Base-by-base conservation (phyloP, 2,329 filamentous ascomycete species). In the Orbilia ellipsospora region DNA sequence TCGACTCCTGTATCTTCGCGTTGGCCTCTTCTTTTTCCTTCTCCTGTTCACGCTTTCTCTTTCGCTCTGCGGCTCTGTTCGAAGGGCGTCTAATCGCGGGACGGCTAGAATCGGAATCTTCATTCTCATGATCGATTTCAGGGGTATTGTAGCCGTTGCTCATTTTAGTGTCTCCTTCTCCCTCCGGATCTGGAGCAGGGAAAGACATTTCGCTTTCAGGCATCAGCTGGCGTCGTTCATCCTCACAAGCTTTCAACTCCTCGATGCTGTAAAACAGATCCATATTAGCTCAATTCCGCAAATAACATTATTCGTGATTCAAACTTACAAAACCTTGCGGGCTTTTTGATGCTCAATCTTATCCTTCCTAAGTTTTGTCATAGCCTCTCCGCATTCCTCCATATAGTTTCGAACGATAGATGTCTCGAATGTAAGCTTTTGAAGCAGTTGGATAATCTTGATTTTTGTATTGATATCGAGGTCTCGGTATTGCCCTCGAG, bases 321-420 rank as follows among this genome's bases (percentile, higher is more conserved):
- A 36, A 59, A 85, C 87, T 83, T 84, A 88, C 85, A 85, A 83
- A 78, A 84, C 83, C 82, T 90, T 90, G 77, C 91, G 89, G 79
- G 91, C 88, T 78, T 93, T 88, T 83, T 98, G 94, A 83, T 89
- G 91, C 78, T 96, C 92, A 76, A 97, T 97, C 84, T 97, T 97
- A 81, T 96, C 92, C 82, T 99, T 99, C 59, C 95, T 90, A 80
- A 96, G 93, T 65, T 90, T 89, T 1, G 95, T 99, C 94, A 98
- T 97, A 64, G 93, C 92, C 80, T 94, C 92, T 78, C 91, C 93
- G 83, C 94, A 96, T 77, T 94, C 90, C 78, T 97, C 93, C 85
- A 99, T 91, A 81, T 96, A 96, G 15, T 89, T 90, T 63, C 94
- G 90, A 78, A 98, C 88, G 1, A 91, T 90, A 81, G 93, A 94